Evolutionary conservation across 1,139 yeast genomes (phyloP).

Genomic region (Williopsis jadinii): DNA sequence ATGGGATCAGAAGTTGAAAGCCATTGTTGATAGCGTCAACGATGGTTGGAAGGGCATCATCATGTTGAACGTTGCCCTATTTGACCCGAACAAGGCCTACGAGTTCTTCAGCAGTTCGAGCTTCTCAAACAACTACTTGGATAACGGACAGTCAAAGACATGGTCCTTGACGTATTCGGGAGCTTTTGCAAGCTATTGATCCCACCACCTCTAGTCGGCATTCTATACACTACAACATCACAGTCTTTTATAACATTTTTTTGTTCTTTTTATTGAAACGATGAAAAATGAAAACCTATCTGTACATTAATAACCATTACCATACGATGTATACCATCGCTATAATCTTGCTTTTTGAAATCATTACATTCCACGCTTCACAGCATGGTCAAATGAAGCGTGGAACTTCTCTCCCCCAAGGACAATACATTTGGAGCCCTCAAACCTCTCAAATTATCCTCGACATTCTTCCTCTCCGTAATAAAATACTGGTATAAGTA

Average conservation of each 20-base stretch:
- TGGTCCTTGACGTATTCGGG: constrained; percentile 85
- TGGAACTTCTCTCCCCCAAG: not conserved
- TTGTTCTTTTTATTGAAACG: constrained; percentile 13
- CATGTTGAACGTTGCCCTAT: constrained; percentile 69
- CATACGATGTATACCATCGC: constrained; percentile 1
- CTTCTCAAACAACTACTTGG: constrained; percentile 53
- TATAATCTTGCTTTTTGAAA: constrained; percentile 3
- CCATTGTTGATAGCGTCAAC: constrained; percentile 45
- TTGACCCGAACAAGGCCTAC: constrained; percentile 62
- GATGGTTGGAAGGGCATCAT: constrained; percentile 90
- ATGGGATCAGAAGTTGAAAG: constrained; percentile 52
- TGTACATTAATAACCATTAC: constrained; percentile 20
- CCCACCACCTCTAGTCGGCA: not conserved
- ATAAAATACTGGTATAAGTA: too few relatives aligned
- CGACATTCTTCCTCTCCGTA: not conserved
- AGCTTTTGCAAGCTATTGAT: constrained; percentile 23
- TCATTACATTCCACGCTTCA: constrained; percentile 1
- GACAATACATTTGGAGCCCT: not conserved
- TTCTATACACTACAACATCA: constrained; percentile 1
- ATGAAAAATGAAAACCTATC: constrained; percentile 16
- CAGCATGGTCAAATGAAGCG: too few relatives aligned
- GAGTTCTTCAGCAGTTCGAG: constrained; percentile 50
- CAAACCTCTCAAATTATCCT: not conserved
- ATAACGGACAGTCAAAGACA: constrained; percentile 83
- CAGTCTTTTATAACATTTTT: constrained; percentile 13